These are phyloP conservation scores for Blepharisma japonicum DNA, from an alignment of 73 alveolate species.

Conservation along the genomic window DNA sequence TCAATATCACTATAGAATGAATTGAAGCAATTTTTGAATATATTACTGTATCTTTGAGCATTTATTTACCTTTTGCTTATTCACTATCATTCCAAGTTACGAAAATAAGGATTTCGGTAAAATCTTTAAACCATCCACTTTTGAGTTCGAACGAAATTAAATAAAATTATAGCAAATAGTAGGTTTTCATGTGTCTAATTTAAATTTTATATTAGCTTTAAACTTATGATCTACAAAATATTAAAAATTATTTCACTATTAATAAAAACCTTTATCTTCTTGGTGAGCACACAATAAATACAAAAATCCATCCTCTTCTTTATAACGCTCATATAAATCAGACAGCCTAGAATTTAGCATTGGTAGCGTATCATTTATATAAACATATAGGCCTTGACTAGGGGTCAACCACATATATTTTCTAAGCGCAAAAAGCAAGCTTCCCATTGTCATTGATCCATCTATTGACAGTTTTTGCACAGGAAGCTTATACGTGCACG, in stretches of 20 bases:
- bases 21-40: too few species aligned
- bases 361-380: background rate
- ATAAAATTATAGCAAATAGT: too few species aligned
- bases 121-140: too few species aligned
- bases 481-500: constrained; percentile 1
- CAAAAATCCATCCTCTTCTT: constrained; percentile 13
- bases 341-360: background rate
- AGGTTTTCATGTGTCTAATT: too few species aligned
- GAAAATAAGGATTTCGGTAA: too few species aligned
- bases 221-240: too few species aligned
- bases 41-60: too few species aligned
- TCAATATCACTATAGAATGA: too few species aligned
- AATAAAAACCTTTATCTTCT: constrained; percentile 21
- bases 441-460: constrained; percentile 23
- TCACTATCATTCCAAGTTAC: too few species aligned
- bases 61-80: too few species aligned
- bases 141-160: too few species aligned
- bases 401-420: constrained; percentile 21
- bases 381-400: constrained; percentile 20
- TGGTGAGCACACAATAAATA: background rate
- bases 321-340: background rate
- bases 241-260: background rate
- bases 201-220: too few species aligned
- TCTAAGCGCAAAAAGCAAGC: background rate
- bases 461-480: constrained; percentile 2